These are phyloP conservation scores for Zymoseptoria passerinii DNA, from an alignment of 2,329 filamentous ascomycete species.

Conservation along the genomic window DNA sequence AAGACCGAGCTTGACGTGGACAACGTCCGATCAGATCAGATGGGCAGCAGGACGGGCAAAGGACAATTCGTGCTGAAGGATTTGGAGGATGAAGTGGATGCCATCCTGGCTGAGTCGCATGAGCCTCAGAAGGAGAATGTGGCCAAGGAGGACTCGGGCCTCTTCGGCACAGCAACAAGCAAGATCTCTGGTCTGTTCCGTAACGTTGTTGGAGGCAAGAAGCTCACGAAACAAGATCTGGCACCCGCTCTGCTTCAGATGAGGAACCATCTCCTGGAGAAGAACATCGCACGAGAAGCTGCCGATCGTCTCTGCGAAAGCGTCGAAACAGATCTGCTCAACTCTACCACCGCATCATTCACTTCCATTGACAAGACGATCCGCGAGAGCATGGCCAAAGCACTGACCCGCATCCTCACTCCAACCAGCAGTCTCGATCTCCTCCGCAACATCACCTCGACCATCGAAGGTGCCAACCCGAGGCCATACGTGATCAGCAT, in stretches of 20 bases:
- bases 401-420: conserved; percentile 88
- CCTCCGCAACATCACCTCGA: conserved; percentile 79
- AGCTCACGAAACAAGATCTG: conserved; percentile 77
- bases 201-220: conserved; percentile 92
- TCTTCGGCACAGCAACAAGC: conserved; percentile 71
- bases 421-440: conserved; percentile 92
- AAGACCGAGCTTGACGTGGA: conserved; percentile 51
- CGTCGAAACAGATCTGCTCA: conserved; percentile 81
- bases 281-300: conserved; percentile 93
- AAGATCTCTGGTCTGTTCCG: conserved; percentile 83
- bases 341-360: conserved; percentile 85
- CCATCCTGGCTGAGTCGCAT: conserved; percentile 75
- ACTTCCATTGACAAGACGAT: conserved; percentile 72
- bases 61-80: conserved; percentile 93
- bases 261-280: conserved; percentile 88
- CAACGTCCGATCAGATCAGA: conserved; percentile 66
- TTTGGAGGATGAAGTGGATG: conserved; percentile 84
- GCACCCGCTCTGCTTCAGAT: conserved; percentile 90
- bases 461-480: conserved; percentile 55
- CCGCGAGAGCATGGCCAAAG: conserved; percentile 79
- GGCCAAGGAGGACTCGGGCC: conserved; percentile 58
- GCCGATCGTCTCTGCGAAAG: conserved; percentile 84
- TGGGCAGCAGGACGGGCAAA: conserved; percentile 76
- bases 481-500: conserved; percentile 97
- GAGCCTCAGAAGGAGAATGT: conserved; percentile 47